phyloP scores from a whole-genome alignment of 164 flowering plant species.

The Piper betle region DNA sequence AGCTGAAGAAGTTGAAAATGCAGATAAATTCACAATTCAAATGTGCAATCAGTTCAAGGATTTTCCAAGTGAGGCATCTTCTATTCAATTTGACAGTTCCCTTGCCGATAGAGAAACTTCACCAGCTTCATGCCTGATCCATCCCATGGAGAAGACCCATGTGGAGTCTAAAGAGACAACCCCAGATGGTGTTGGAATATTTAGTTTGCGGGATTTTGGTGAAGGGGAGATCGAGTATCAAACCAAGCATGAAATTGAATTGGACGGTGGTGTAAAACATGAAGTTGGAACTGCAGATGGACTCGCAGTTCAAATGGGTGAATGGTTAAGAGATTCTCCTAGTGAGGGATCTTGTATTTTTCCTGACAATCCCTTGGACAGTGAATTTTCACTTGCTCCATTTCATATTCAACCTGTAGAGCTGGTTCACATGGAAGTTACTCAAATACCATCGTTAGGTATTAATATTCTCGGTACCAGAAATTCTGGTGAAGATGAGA shows the following conservation, averaged over 20 bases:
- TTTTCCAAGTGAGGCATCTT: too few relatives aligned
- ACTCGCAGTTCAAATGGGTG: constrained; percentile 2
- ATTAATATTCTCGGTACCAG: neutral
- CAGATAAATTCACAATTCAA: constrained; percentile 2
- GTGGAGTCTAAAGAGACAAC: neutral
- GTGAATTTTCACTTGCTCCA: constrained; percentile 9
- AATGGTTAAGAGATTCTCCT: constrained; percentile 16
- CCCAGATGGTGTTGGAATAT: neutral
- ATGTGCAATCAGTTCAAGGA: neutral
- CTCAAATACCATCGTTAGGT: constrained; percentile 13
- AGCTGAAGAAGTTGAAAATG: constrained; percentile 14
- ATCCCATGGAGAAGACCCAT: neutral
- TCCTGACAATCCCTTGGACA: constrained; percentile 12
- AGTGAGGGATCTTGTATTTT: constrained; percentile 14
- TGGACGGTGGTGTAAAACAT: constrained; percentile 7
- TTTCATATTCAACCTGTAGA: constrained; percentile 1
- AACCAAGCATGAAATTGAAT: constrained; percentile 35
- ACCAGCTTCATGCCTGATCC: neutral
- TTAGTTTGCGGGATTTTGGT: too few relatives aligned
- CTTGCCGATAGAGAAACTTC: too few relatives aligned
- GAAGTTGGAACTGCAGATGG: constrained; percentile 10
- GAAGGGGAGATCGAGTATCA: too few relatives aligned
- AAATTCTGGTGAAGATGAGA: neutral
- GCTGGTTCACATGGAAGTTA: constrained; percentile 8
- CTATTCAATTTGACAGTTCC: too few relatives aligned